phyloP scores from a whole-genome alignment of 192 early-diverging fungal species.

The Linnemannia hyalina region DNA sequence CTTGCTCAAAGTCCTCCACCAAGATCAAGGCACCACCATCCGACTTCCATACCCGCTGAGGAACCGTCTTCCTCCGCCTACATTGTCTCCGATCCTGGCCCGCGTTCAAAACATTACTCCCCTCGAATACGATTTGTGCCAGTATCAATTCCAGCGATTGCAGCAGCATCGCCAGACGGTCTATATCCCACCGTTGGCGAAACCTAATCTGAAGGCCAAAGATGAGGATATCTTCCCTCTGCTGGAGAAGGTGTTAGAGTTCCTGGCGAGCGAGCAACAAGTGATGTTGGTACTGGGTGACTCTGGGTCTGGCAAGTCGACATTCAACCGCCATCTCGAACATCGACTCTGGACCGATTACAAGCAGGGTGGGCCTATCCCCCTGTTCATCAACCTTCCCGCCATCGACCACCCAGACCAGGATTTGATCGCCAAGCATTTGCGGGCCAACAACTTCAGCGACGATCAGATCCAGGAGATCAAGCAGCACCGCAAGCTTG shows the following conservation, averaged over 20 bases:
- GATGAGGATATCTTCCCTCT: not conserved
- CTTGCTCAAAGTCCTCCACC: no score
- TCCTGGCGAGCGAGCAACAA: not conserved
- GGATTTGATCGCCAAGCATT: not conserved
- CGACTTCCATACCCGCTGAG: not conserved
- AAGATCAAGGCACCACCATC: no score
- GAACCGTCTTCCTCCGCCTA: not conserved
- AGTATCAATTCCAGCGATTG: not conserved
- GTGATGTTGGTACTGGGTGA: not conserved
- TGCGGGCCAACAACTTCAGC: not conserved
- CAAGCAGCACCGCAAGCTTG: not conserved
- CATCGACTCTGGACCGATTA: not conserved
- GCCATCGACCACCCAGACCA: not conserved
- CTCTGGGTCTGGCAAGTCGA: not conserved
- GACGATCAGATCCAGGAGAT: not conserved
- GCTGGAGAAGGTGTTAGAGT: not conserved
- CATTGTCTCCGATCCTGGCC: not conserved
- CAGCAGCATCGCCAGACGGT: not conserved
- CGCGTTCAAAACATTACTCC: not conserved
- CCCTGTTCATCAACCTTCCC: not conserved
- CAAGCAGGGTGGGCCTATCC: not conserved
- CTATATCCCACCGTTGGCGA: not conserved
- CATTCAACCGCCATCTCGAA: not conserved
- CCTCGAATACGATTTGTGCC: not conserved
- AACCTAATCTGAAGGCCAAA: not conserved